These are phyloP conservation scores for Nannochloropsis gaditana DNA, from an alignment of 108 stramenopile genomes.

Conservation along the genomic window DNA sequence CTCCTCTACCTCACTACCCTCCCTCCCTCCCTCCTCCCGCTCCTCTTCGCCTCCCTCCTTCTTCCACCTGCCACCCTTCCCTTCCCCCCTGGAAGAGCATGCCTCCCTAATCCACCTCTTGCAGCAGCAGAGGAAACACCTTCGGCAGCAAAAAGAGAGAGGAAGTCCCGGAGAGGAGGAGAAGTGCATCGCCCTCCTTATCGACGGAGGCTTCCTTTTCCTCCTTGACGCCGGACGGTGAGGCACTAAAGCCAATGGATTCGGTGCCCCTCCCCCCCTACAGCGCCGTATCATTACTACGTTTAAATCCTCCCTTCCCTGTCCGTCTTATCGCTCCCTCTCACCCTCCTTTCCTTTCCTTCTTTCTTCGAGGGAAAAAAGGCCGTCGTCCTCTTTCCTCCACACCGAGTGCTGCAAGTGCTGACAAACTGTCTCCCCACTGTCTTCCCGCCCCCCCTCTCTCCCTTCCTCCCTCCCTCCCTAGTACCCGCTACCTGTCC, in stretches of 20 bases:
- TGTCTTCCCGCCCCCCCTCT: neutral
- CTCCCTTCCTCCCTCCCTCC: neutral
- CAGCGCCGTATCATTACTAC: neutral
- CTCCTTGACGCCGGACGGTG: neutral
- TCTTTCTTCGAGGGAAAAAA: too few species aligned
- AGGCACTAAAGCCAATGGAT: too few species aligned
- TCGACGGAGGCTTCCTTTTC: neutral
- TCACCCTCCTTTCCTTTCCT: neutral
- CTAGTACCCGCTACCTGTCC: neutral
- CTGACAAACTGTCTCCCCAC: neutral
- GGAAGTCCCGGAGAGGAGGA: neutral
- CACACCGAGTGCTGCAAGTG: too few species aligned
- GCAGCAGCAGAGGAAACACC: neutral
- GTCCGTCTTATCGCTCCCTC: neutral
- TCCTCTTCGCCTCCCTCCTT: neutral
- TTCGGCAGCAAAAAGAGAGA: neutral
- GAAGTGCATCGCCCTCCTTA: neutral
- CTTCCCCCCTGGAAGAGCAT: neutral
- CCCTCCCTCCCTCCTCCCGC: constrained; percentile 1
- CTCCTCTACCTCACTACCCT: neutral
- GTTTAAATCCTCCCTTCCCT: neutral
- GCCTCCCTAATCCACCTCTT: neutral
- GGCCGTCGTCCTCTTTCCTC: too few species aligned
- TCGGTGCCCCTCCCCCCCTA: neutral
- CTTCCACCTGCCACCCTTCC: neutral